These are phyloP conservation scores for Huntiella abstrusa DNA, from an alignment of 2,329 filamentous ascomycete genomes.

Conservation along the genomic window DNA sequence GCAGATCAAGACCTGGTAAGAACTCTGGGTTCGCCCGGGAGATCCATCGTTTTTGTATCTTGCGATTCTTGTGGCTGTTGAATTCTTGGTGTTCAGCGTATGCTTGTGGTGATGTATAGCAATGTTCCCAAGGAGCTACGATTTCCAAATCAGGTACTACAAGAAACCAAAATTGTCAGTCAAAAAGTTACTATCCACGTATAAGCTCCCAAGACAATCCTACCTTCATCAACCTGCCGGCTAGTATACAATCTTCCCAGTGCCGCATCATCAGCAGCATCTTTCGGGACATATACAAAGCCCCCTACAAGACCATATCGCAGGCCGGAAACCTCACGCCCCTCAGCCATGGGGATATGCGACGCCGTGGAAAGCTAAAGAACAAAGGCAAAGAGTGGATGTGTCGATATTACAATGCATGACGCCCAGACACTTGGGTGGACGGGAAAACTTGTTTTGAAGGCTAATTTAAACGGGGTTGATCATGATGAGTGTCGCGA, in stretches of 20 bases:
- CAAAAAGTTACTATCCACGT: too few species aligned
- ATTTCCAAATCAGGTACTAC: slow-evolving; percentile 7
- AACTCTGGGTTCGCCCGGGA: slow-evolving; percentile 32
- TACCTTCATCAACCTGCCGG: slow-evolving; percentile 3
- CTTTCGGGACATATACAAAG: slow-evolving; percentile 7
- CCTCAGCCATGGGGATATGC: slow-evolving; percentile 8
- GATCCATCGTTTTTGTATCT: slow-evolving; percentile 30
- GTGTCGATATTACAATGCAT: slow-evolving; percentile 6
- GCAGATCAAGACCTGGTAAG: slow-evolving; percentile 20
- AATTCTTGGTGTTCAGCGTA: too few species aligned
- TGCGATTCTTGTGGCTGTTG: neutral
- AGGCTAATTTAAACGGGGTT: too few species aligned
- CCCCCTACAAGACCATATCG: slow-evolving; percentile 9
- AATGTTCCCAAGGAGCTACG: slow-evolving; percentile 9
- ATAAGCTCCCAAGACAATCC: neutral
- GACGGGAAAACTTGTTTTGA: too few species aligned
- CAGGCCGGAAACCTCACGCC: slow-evolving; percentile 6
- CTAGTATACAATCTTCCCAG: slow-evolving; percentile 5
- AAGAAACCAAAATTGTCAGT: neutral
- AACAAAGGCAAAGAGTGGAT: slow-evolving; percentile 1
- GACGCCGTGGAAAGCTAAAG: slow-evolving; percentile 1
- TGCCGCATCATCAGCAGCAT: neutral
- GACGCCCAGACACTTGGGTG: neutral
- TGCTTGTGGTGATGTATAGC: slow-evolving; percentile 7
- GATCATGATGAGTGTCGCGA: too few species aligned